Base-by-base conservation (phyloP, 2,329 filamentous ascomycete genomes). In the Cladophialophora bantiana region DNA sequence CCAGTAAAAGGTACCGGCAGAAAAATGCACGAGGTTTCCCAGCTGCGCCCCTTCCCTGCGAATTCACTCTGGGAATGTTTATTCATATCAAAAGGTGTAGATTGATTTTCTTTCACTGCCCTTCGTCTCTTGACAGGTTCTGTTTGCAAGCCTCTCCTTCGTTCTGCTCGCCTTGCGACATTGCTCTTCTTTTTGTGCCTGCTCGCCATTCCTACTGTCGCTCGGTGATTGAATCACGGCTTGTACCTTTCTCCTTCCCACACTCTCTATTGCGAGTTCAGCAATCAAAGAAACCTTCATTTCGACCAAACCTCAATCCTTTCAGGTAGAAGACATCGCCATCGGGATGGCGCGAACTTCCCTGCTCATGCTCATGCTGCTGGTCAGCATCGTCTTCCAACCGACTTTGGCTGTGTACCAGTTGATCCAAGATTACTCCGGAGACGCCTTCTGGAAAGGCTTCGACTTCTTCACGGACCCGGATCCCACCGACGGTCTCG, bases 401-500 rank as follows among this genome's bases (percentile, higher is more conserved):
- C 35, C 56, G 26, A 68, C 68, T 7, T 59, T 70, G 12, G 68
- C 74, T n/a, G 74, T 69, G 64, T 82, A 82, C 68, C 71, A 74
- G 42, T 74, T 83, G 38, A 71, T 77, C 7, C 75, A 83, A 64
- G 77, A 75, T 59, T 83, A 83, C 74, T 75, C 79, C 10, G 81
- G 81, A 5, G 74, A 79, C 26, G 77, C 77, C 62, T 85, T 85
- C 75, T 82, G 85, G 69, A 75, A 80, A 53, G 78, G 80, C 62
- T 85, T 85, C 72, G 77, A 82, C 57, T 84, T 85, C 74, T 83
- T 80, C 70, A 80, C 78, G 4, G 78, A 77, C 1, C 59, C 77
- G 2, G 83, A 85, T 71, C 83, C 83, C 1, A 83, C 82, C 3
- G 77, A 81, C 56, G 83, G 83, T 26, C 84, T 81, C 69, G 83